phyloP scores from a whole-genome alignment of 805 yeast species.

The Yarrowia divulgata region DNA sequence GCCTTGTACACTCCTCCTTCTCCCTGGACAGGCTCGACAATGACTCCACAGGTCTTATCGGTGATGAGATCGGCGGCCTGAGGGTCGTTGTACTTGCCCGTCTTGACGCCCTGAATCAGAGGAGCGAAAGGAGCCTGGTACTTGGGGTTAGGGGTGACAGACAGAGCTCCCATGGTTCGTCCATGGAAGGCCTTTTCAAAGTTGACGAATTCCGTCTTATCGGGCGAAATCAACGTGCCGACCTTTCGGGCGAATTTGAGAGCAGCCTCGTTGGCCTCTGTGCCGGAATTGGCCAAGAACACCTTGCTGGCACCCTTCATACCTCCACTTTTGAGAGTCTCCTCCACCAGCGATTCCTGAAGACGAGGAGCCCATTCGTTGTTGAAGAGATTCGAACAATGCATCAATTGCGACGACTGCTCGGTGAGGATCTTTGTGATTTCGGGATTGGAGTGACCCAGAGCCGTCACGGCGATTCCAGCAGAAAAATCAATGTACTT shows the following conservation, averaged over 20 bases:
- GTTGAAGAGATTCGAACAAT: slow-evolving; percentile 84
- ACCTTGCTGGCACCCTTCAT: slow-evolving; percentile 82
- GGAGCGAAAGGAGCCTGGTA: slow-evolving; percentile 93
- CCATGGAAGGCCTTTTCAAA: slow-evolving; percentile 94
- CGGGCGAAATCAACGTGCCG: slow-evolving; percentile 62
- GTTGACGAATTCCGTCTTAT: slow-evolving; percentile 70
- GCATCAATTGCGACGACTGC: slow-evolving; percentile 77
- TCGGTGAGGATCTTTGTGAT: slow-evolving; percentile 73
- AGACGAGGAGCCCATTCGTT: slow-evolving; percentile 85
- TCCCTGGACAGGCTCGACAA: slow-evolving; percentile 97
- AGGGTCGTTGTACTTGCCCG: slow-evolving; percentile 68
- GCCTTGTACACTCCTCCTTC: slow-evolving; percentile 92
- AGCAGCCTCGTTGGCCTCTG: slow-evolving; percentile 84
- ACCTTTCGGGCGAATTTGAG: slow-evolving; percentile 80
- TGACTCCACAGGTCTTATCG: slow-evolving; percentile 84
- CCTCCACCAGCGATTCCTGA: slow-evolving; percentile 70
- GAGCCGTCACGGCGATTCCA: slow-evolving; percentile 95
- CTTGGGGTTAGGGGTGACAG: slow-evolving; percentile 91
- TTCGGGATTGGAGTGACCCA: slow-evolving; percentile 85
- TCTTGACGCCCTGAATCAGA: slow-evolving; percentile 84
- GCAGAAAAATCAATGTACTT: slow-evolving; percentile 90
- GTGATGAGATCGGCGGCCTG: slow-evolving; percentile 65
- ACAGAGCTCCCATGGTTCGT: slow-evolving; percentile 89
- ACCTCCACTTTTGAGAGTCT: slow-evolving; percentile 76
- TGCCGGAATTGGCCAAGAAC: slow-evolving; percentile 72